These are phyloP conservation scores for Mycena maculata DNA, from an alignment of 768 basidiomycete genomes.

Conservation along the genomic window DNA sequence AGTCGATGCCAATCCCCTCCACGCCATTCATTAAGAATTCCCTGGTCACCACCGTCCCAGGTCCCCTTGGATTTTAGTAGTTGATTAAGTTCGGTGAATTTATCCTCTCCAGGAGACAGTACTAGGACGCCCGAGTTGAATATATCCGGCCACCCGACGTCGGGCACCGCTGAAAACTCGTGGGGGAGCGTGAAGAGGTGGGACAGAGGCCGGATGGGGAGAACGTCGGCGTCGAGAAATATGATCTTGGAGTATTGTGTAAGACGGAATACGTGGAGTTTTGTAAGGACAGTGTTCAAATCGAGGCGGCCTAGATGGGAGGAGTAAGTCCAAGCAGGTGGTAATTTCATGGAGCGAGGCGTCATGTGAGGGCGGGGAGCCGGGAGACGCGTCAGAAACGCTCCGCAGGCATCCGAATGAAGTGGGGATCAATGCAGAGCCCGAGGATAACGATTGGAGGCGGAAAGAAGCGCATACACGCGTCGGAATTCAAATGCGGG, in stretches of 20 bases:
- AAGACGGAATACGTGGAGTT: conserved; percentile 95
- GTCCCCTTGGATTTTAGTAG: conserved; percentile 84
- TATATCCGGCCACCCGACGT: conserved; percentile 99
- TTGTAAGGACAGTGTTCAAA: conserved; percentile 93
- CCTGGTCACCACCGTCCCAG: conserved; percentile 99
- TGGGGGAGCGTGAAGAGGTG: conserved; percentile 89
- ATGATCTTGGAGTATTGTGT: conserved; percentile 87
- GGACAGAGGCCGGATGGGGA: conserved; percentile 87
- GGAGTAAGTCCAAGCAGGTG: conserved; percentile 19
- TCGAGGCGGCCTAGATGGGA: conserved; percentile 85
- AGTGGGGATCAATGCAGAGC: not conserved
- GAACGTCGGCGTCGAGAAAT: conserved; percentile 93
- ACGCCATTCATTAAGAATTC: conserved; percentile 95
- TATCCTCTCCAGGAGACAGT: conserved; percentile 81
- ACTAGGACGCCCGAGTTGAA: conserved; percentile 99
- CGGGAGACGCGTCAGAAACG: conserved; percentile 31
- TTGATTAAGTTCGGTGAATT: conserved; percentile 79
- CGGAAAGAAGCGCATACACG: conserved; percentile 30
- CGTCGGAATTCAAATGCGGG: conserved; percentile 27
- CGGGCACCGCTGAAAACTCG: conserved; percentile 93
- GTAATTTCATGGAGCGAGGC: conserved; percentile 23
- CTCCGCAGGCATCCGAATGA: conserved; percentile 26
- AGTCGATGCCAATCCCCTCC: conserved; percentile 89
- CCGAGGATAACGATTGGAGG: not conserved
- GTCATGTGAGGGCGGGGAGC: conserved; percentile 11